phyloP scores from a whole-genome alignment of 345 rosid species.

The Anacardium occidentale region DNA sequence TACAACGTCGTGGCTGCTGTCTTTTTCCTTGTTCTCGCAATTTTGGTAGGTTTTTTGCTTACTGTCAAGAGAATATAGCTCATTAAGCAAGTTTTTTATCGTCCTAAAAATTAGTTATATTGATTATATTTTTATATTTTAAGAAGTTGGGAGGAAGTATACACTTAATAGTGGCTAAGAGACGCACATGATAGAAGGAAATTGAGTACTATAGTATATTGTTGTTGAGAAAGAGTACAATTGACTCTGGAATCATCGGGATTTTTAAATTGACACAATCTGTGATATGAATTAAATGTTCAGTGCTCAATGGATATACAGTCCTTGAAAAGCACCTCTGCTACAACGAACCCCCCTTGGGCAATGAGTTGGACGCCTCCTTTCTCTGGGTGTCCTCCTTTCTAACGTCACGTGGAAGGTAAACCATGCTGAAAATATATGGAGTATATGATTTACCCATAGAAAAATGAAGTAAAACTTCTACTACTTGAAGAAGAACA shows the following conservation, averaged over 20 bases:
- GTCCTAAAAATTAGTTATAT: neutral
- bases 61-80: conserved; percentile 28
- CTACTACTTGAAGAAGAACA: neutral
- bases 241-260: neutral
- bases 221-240: neutral
- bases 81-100: neutral
- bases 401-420: conserved; percentile 23
- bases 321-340: too few species aligned
- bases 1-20: conserved; percentile 40
- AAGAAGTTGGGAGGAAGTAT: neutral
- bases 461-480: neutral
- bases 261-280: neutral
- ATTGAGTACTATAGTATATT: neutral
- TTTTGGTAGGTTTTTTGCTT: conserved; percentile 49
- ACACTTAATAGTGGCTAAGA: neutral
- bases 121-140: neutral
- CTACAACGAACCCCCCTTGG: neutral
- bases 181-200: neutral
- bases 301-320: neutral
- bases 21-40: conserved; percentile 52
- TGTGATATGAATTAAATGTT: neutral
- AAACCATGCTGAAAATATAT: conserved; percentile 20
- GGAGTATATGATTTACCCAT: conserved; percentile 25
- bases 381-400: conserved; percentile 6
- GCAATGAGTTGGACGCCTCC: conserved; percentile 20